Base-by-base conservation (phyloP, 164 flowering plant species). In the Piper longum region DNA sequence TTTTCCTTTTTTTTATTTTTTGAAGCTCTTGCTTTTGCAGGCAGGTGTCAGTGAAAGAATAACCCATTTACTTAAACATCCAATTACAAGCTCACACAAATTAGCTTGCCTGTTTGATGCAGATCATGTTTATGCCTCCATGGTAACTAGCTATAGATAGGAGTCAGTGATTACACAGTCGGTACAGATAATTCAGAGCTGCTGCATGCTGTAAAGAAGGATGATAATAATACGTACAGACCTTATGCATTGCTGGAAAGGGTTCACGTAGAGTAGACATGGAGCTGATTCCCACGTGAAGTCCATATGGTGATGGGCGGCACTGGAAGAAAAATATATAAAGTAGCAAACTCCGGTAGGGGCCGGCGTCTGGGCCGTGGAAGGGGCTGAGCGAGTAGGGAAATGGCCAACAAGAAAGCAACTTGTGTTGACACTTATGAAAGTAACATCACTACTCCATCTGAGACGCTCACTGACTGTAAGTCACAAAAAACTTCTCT, bases 321-420 rank as follows among this genome's bases (percentile, higher is more conserved):
- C 9, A 12, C 52, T 48, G 52, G 36, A 26, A 26, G 36, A 26
- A 48, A 48, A 4, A 9, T 48, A 12, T 14, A 3, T 1, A 26
- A 14, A 14, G 14, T 4, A 14, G 7, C 48, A 11, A 45, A 12
- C 14, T 48, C 52, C 52, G 52, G 52, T 48, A 48, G 52, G 52
- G 52, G 52, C 52, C 52, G 52, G 52, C 12, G 52, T 8, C 52
- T 48, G 14, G 52, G 52, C 52, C 52, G 36, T 63, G 18, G 45
- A 39, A 40, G 61, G 61, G 63, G 62, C 58, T 65, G 44, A 48
- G 39, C 5, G 40, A 42, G 66, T 62, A 57, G 43, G 43, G 65
- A 74, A 57, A 76, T 63, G 69, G 73, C 57, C 73, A 73, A 64
- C 26, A 58, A 67, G 64, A 62, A 69, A 77, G 66, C 73, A 74